phyloP scores from a whole-genome alignment of 2,329 filamentous ascomycete genomes.

The Neurospora crassa region DNA sequence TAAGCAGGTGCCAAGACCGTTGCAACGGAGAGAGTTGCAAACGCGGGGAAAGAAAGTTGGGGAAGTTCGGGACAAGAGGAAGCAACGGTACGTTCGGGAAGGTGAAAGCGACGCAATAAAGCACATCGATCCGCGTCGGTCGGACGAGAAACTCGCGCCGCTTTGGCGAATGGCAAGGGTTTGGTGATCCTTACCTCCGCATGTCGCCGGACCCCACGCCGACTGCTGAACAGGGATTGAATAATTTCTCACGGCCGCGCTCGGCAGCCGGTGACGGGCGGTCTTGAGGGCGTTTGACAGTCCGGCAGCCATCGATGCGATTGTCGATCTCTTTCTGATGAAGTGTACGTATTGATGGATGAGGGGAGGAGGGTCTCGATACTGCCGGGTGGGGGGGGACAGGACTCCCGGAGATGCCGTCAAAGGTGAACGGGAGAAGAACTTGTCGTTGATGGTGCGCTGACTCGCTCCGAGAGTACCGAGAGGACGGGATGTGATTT shows the following conservation, averaged over 20 bases:
- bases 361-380: background rate
- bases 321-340: background rate
- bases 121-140: background rate
- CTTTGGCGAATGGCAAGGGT: background rate
- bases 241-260: constrained; percentile 2
- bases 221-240: background rate
- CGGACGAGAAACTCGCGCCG: background rate
- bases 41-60: background rate
- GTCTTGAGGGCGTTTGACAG: constrained; percentile 4
- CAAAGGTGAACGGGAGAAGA: background rate
- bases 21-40: background rate
- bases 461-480: background rate
- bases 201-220: background rate
- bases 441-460: background rate
- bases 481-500: background rate
- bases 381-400: background rate
- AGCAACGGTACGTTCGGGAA: background rate
- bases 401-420: background rate
- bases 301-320: constrained; percentile 1
- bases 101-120: background rate
- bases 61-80: background rate
- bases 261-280: background rate
- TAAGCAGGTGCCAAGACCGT: background rate
- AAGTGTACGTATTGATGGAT: background rate
- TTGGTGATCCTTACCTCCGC: constrained; percentile 2